phyloP scores from a whole-genome alignment of 306 rosid species.

The Quercus dentata region DNA sequence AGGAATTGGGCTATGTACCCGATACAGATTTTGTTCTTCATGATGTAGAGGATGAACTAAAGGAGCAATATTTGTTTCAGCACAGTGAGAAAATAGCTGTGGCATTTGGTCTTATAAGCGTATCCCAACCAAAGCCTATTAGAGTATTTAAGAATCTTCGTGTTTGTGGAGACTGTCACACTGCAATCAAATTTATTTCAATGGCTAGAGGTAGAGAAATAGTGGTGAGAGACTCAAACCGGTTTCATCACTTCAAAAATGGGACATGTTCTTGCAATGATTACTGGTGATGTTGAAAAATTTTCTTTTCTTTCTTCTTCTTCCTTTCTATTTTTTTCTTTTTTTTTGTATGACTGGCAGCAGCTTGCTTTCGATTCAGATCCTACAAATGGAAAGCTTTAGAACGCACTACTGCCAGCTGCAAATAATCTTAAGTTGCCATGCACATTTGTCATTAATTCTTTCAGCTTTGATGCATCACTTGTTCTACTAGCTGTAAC shows the following conservation, averaged over 20 bases:
- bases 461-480: not conserved
- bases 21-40: slow-evolving; percentile 64
- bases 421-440: not conserved
- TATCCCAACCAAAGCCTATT: slow-evolving; percentile 39
- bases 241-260: slow-evolving; percentile 62
- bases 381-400: not conserved
- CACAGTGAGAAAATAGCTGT: slow-evolving; percentile 75
- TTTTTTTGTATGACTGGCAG: too few species aligned
- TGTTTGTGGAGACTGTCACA: slow-evolving; percentile 63
- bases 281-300: slow-evolving; percentile 40
- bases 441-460: not conserved
- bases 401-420: not conserved
- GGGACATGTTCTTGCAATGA: slow-evolving; percentile 70
- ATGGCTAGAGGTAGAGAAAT: slow-evolving; percentile 55
- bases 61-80: slow-evolving; percentile 58
- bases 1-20: slow-evolving; percentile 53
- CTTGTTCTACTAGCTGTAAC: not conserved
- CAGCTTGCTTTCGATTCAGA: too few species aligned
- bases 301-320: too few species aligned
- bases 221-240: slow-evolving; percentile 57
- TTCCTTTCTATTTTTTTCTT: too few species aligned
- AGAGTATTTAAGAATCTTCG: slow-evolving; percentile 60
- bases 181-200: slow-evolving; percentile 55
- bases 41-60: slow-evolving; percentile 62
- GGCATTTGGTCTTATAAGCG: slow-evolving; percentile 56